Evolutionary conservation across 257 asterid species (phyloP).

Genomic region (Linderniella brevidens): DNA sequence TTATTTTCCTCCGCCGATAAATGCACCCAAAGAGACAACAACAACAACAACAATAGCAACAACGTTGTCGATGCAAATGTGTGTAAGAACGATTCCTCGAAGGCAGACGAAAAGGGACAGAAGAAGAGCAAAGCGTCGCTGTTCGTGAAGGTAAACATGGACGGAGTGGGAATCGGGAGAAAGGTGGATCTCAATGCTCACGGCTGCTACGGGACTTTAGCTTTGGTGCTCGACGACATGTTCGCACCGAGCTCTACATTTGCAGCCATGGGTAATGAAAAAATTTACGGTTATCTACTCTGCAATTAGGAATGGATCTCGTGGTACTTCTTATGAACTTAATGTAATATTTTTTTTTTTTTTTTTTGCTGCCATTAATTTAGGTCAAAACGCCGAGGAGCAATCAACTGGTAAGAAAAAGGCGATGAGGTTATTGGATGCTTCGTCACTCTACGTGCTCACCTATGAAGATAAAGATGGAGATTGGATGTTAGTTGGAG

Average conservation of each 20-base stretch:
- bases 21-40: too few species aligned
- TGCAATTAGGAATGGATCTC: neutral
- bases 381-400: conserved; percentile 37
- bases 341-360: too few species aligned
- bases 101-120: conserved; percentile 17
- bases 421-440: conserved; percentile 39
- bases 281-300: neutral
- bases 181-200: conserved; percentile 75
- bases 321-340: too few species aligned
- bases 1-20: conserved; percentile 19
- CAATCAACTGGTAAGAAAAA: conserved; percentile 15
- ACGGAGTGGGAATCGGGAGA: conserved; percentile 74
- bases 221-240: conserved; percentile 52
- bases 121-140: conserved; percentile 25
- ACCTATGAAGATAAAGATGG: conserved; percentile 89
- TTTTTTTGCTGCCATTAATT: conserved; percentile 5
- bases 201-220: conserved; percentile 47
- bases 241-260: conserved; percentile 20
- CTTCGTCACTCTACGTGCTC: conserved; percentile 53
- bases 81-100: conserved; percentile 3
- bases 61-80: conserved; percentile 6
- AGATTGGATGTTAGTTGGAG: conserved; percentile 94
- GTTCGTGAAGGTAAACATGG: conserved; percentile 87
- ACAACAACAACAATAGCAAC: too few species aligned
- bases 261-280: neutral